phyloP scores from a whole-genome alignment of 1,284 basidiomycete species.

The Ceratorhiza oryzae-sativae region DNA sequence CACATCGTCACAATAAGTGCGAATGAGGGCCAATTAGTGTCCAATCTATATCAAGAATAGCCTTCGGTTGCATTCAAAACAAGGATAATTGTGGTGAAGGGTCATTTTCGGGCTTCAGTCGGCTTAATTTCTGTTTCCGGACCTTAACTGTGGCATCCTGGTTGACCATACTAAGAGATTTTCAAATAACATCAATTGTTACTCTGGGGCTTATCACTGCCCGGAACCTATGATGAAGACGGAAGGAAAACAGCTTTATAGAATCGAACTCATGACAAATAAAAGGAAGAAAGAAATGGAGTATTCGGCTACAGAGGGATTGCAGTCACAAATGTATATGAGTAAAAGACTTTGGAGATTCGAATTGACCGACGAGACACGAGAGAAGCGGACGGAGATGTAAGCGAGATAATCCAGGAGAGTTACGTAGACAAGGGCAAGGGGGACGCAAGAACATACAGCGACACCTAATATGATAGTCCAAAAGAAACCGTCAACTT shows the following conservation, averaged over 20 bases:
- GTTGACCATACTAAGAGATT: not conserved
- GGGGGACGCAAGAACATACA: not conserved
- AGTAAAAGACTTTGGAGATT: not conserved
- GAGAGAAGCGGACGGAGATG: not conserved
- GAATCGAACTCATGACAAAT: slow-evolving; percentile 6
- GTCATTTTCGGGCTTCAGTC: no score
- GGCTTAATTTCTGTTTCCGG: no score
- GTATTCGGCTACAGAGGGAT: slow-evolving; percentile 16
- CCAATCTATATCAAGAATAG: no score
- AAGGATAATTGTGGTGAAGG: no score
- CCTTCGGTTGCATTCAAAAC: no score
- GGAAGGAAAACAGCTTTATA: not conserved
- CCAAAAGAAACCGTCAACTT: not conserved
- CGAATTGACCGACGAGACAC: not conserved
- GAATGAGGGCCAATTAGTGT: no score
- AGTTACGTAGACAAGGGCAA: not conserved
- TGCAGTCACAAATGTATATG: slow-evolving; percentile 13
- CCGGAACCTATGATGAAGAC: no score
- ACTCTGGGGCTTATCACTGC: no score
- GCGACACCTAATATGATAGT: not conserved
- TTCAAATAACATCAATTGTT: not conserved
- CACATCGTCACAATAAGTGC: no score
- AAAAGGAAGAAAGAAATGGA: not conserved
- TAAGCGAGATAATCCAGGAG: not conserved
- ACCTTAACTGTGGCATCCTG: not conserved